These are phyloP conservation scores for Berberis vulgaris DNA, from an alignment of 164 flowering plant genomes.

Conservation along the genomic window DNA sequence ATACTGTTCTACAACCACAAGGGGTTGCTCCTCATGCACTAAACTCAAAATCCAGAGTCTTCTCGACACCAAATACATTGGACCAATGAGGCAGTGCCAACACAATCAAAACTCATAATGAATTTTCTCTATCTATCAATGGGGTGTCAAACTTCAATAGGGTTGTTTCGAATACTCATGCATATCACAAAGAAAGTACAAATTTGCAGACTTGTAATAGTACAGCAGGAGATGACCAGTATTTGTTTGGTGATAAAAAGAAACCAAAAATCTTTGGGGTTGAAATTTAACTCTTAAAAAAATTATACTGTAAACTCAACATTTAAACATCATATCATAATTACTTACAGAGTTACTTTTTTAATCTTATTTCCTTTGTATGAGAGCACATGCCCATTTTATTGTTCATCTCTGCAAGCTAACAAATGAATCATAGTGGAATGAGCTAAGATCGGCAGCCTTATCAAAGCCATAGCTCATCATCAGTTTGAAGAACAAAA, in stretches of 20 bases:
- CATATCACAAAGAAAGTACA: slow-evolving; percentile 27
- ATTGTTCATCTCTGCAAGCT: too few relatives aligned
- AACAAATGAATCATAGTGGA: too few relatives aligned
- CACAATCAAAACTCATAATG: slow-evolving; percentile 24
- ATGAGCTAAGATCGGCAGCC: too few relatives aligned
- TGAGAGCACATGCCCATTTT: too few relatives aligned
- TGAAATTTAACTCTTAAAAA: slow-evolving; percentile 17
- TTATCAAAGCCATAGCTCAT: too few relatives aligned
- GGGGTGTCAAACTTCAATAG: slow-evolving; percentile 28
- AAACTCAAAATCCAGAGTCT: slow-evolving; percentile 46
- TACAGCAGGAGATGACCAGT: slow-evolving; percentile 49
- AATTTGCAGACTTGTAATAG: slow-evolving; percentile 40
- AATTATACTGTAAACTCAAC: slow-evolving; percentile 7
- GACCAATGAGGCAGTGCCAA: slow-evolving; percentile 30
- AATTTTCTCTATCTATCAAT: slow-evolving; percentile 32
- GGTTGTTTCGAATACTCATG: slow-evolving; percentile 22
- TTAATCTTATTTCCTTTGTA: too few relatives aligned
- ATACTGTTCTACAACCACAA: slow-evolving; percentile 58
- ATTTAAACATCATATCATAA: too few relatives aligned
- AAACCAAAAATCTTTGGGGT: slow-evolving; percentile 13
- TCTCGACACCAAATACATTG: slow-evolving; percentile 33
- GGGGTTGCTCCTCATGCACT: slow-evolving; percentile 65
- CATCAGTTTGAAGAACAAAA: too few relatives aligned
- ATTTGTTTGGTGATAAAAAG: slow-evolving; percentile 30
- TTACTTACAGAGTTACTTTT: too few relatives aligned